These are phyloP conservation scores for Tremella fuciformis DNA, from an alignment of 768 basidiomycete genomes.

Conservation along the genomic window DNA sequence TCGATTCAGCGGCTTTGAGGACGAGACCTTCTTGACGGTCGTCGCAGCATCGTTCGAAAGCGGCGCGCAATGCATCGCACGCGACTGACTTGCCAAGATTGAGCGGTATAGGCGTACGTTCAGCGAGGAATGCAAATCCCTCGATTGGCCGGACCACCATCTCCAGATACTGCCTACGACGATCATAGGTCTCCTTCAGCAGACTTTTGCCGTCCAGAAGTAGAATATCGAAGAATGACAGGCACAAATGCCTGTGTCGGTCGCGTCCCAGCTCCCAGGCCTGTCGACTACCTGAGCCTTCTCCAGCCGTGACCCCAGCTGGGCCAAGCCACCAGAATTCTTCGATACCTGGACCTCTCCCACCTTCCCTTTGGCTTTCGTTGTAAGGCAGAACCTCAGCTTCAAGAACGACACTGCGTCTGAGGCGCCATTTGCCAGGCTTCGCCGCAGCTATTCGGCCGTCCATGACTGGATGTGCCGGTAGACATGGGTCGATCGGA, in stretches of 20 bases:
- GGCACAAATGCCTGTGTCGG: conserved; percentile 60
- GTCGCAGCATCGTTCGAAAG: conserved; percentile 15
- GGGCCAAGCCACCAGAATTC: conserved; percentile 58
- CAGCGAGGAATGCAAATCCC: conserved; percentile 62
- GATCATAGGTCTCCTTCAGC: conserved; percentile 59
- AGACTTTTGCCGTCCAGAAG: conserved; percentile 64
- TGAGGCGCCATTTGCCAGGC: background rate
- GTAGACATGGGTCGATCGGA: conserved; percentile 16
- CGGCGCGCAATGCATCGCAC: conserved; percentile 12
- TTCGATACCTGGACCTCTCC: conserved; percentile 59
- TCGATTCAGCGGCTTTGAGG: conserved; percentile 68
- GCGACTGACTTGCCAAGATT: conserved; percentile 28
- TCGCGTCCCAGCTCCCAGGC: background rate
- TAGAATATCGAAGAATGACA: conserved; percentile 85
- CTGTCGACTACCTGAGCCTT: background rate
- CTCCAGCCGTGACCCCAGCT: conserved; percentile 30
- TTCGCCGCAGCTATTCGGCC: background rate
- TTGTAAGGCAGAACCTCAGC: conserved; percentile 89
- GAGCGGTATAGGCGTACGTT: conserved; percentile 59
- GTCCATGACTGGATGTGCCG: conserved; percentile 10
- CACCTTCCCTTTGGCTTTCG: conserved; percentile 53
- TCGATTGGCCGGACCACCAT: conserved; percentile 57
- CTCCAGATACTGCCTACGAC: conserved; percentile 66
- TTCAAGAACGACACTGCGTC: conserved; percentile 59
- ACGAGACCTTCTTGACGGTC: conserved; percentile 58